A percentile compares a stretch with the other conserved stretches of the same genome.
Evolutionary conservation across 345 rosid genomes (phyloP).

Genomic region (Salix dunnii): DNA sequence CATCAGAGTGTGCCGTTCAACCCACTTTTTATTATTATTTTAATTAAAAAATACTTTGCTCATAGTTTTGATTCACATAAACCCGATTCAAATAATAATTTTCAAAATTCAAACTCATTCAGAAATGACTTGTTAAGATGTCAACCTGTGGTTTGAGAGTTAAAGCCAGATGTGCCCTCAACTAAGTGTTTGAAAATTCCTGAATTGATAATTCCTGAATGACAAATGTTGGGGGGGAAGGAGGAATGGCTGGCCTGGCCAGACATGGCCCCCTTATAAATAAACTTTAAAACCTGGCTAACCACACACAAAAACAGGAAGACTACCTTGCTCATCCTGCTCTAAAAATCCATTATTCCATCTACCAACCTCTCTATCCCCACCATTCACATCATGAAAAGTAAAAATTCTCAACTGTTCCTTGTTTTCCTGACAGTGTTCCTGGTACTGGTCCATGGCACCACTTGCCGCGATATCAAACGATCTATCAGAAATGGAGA

Average conservation of each 20-base stretch:
- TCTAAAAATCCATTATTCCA: background rate
- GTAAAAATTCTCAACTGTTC: slow-evolving; percentile 3
- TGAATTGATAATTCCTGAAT: background rate
- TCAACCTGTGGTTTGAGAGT: background rate
- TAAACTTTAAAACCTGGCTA: background rate
- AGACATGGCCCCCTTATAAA: slow-evolving; percentile 15
- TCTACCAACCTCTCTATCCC: background rate
- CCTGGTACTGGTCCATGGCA: slow-evolving; percentile 17
- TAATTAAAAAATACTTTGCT: too few relatives aligned
- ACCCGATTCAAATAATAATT: too few relatives aligned
- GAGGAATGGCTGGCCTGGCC: background rate
- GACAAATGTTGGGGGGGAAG: background rate
- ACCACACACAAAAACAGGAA: background rate
- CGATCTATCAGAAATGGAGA: background rate
- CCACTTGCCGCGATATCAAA: slow-evolving; percentile 20
- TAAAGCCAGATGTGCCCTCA: background rate
- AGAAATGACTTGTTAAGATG: background rate
- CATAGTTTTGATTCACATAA: too few relatives aligned
- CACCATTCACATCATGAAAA: slow-evolving; percentile 13
- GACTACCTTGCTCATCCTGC: background rate
- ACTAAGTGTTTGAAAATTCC: background rate
- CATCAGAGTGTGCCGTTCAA: too few relatives aligned
- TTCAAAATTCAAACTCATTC: background rate
- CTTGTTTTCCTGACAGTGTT: slow-evolving; percentile 17
- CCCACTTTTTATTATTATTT: too few relatives aligned